Percentiles rank a stretch among this genome's conserved stretches.
These are phyloP conservation scores for Boletus fagicola DNA, from an alignment of 768 basidiomycete species.

Conservation along the genomic window DNA sequence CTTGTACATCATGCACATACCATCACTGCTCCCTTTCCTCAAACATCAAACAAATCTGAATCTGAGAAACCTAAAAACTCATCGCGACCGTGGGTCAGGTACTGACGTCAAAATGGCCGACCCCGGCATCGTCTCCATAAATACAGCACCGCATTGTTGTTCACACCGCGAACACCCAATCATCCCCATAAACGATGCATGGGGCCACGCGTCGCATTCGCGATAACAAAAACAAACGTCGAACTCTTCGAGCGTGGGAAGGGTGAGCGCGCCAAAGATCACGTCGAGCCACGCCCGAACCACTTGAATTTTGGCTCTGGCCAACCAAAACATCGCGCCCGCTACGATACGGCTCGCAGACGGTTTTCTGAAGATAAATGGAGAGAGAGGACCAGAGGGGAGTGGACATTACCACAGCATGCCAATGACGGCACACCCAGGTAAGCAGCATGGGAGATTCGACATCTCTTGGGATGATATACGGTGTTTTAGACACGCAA, in stretches of 20 bases:
- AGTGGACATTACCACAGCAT: slow-evolving; percentile 29
- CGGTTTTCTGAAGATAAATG: slow-evolving; percentile 16
- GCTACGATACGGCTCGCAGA: too few relatives aligned
- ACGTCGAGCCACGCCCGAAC: slow-evolving; percentile 24
- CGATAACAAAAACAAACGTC: slow-evolving; percentile 33
- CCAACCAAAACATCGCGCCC: too few relatives aligned
- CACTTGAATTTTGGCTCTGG: slow-evolving; percentile 34
- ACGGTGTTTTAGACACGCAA: slow-evolving; percentile 26
- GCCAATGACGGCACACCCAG: slow-evolving; percentile 32
- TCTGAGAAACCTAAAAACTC: neutral
- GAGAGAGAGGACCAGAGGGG: slow-evolving; percentile 36
- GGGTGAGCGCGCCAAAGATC: slow-evolving; percentile 19
- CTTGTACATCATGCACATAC: neutral
- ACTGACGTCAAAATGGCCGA: slow-evolving; percentile 18
- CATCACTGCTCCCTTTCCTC: neutral
- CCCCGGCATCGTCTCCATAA: slow-evolving; percentile 22
- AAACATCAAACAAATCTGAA: neutral
- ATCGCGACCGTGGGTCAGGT: neutral
- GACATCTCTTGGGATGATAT: slow-evolving; percentile 20
- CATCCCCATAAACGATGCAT: slow-evolving; percentile 24
- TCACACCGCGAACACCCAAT: slow-evolving; percentile 26
- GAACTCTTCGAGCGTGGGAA: slow-evolving; percentile 32
- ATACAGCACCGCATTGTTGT: slow-evolving; percentile 18
- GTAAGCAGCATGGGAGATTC: slow-evolving; percentile 29
- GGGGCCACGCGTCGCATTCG: slow-evolving; percentile 32